These are phyloP conservation scores for Fusarium vanettenii DNA, from an alignment of 2,329 filamentous ascomycete genomes.

Conservation along the genomic window DNA sequence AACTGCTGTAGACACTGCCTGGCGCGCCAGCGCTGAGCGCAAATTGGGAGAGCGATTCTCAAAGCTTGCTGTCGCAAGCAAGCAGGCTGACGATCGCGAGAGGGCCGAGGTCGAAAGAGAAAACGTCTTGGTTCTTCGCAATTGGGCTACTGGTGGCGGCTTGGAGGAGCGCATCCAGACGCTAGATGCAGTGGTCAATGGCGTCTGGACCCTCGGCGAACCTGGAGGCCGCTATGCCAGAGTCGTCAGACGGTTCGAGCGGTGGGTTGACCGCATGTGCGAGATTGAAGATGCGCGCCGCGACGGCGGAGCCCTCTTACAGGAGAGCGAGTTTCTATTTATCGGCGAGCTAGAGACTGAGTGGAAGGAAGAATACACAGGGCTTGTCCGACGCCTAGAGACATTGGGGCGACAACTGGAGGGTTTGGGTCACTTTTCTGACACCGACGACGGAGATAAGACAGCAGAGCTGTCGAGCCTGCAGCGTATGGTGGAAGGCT, in stretches of 20 bases:
- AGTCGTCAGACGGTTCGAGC: conserved; percentile 68
- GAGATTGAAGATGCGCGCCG: conserved; percentile 59
- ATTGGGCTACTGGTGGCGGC: conserved; percentile 58
- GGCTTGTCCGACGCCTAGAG: conserved; percentile 65
- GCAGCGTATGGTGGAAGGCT: conserved; percentile 59
- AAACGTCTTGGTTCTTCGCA: conserved; percentile 64
- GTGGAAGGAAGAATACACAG: conserved; percentile 70
- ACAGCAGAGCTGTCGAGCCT: conserved; percentile 52
- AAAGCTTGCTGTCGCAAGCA: conserved; percentile 49
- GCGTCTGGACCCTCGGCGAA: conserved; percentile 69
- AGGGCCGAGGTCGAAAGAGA: conserved; percentile 58
- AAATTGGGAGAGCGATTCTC: conserved; percentile 61
- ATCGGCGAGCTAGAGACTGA: conserved; percentile 64
- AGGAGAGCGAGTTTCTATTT: conserved; percentile 57
- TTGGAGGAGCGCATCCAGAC: conserved; percentile 68
- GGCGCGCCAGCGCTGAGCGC: conserved; percentile 66
- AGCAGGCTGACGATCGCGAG: conserved; percentile 52
- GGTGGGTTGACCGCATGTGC: conserved; percentile 63
- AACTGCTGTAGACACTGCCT: conserved; percentile 56
- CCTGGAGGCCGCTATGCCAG: conserved; percentile 66
- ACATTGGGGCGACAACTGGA: conserved; percentile 62
- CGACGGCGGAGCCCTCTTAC: conserved; percentile 49
- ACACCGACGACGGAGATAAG: conserved; percentile 9
- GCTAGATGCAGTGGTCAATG: conserved; percentile 67
- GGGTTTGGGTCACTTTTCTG: conserved; percentile 53